Conservation (phyloP, 169 alveolate genomes). For the Besnoitia besnoiti region DNA sequence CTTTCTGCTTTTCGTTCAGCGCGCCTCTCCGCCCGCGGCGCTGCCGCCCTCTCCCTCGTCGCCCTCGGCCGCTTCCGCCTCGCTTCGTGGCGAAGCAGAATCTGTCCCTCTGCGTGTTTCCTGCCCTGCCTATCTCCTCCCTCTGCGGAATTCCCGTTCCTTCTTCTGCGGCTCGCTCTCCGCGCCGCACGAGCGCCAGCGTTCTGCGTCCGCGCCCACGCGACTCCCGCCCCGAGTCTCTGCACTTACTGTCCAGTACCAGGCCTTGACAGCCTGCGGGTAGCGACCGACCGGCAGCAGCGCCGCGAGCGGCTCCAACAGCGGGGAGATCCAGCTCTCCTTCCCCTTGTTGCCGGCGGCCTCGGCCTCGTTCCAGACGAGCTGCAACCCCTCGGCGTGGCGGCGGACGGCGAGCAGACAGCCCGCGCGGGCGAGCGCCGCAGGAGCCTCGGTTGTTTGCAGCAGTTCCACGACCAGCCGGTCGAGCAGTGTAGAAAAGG, state of each 20-base stretch:
- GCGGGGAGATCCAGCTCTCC: background rate
- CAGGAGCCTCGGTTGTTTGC: background rate
- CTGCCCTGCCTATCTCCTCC: too few relatives aligned
- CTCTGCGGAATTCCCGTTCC: too few relatives aligned
- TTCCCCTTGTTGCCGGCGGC: background rate
- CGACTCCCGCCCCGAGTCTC: too few relatives aligned
- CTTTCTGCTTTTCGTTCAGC: background rate
- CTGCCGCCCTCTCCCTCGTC: background rate
- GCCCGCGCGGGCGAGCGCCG: slow-evolving; percentile 12
- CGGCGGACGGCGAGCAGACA: background rate
- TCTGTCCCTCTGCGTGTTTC: too few relatives aligned
- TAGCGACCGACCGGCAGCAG: background rate
- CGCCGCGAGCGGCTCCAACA: background rate
- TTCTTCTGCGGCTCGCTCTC: too few relatives aligned
- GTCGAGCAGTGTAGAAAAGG: background rate
- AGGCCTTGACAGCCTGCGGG: background rate
- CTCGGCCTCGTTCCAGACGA: background rate
- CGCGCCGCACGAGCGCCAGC: too few relatives aligned
- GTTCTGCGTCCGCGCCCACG: too few relatives aligned
- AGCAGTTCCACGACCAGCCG: background rate
- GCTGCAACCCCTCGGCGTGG: background rate
- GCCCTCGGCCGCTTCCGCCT: too few relatives aligned
- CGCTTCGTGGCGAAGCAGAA: too few relatives aligned
- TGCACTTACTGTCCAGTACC: background rate
- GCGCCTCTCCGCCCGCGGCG: background rate